Evolutionary conservation across 1,139 yeast genomes (phyloP), one percentile per base, ranked within the genome.

Genomic region (Candida albicans): DNA sequence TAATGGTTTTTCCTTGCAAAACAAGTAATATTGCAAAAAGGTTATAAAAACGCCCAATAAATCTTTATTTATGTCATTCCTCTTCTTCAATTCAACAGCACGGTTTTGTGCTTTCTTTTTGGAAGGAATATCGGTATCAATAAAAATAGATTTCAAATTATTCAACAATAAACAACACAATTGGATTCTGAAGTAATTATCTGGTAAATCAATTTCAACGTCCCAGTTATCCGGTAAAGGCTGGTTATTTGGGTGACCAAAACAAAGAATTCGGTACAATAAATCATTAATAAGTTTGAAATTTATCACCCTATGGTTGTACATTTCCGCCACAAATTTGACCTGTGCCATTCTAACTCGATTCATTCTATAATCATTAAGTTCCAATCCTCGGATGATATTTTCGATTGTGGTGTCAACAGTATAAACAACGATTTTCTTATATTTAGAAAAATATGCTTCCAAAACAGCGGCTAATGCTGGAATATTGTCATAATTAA

Each of bases 1-100:
- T 29, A 87, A 45, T 1, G 88, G 87, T 38, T 68, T 74, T 8
- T 63, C 63, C 56, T 90, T 90, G 39, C 87, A 77, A 58, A 74
- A 78, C n/a, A 79, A 63, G 56, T 88, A 90, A 58, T 80, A 89
- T 55, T 89, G 95, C 50, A 89, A 82, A 53, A 82, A 84, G 14
- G 75, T 72, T 50, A 85, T 55, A 50, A 85, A 78, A 2, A 75
- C 59, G 6, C 66, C 65, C 26, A 84, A 51, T 37, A 70, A 46
- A 9, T 61, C 63, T 44, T 60, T 50, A 39, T 52, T 49, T 3
- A 46, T 34, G 13, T 50, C 50, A 31, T 47, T 50, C 28, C 52
- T 44, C 28, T 39, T 42, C 37, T 45, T 49, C 14, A 43, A 22
- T 31, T 43, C 46, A 25, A 43, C 39, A 5, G 46, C 43, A 28